Evolutionary conservation across 768 basidiomycete genomes (phyloP).

Genomic region (Mycena galopus): DNA sequence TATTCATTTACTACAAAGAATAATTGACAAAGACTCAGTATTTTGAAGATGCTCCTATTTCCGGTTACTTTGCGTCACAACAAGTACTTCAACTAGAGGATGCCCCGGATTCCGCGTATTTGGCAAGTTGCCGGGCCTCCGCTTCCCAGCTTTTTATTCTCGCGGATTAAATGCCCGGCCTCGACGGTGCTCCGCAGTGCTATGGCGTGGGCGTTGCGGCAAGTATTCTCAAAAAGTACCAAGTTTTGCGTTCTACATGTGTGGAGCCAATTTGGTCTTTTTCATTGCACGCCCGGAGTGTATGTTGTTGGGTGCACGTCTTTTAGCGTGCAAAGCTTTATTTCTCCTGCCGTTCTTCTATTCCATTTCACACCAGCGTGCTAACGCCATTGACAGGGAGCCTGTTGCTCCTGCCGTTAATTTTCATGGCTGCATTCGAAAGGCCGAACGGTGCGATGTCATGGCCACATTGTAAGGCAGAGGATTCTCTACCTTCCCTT

Average conservation of each 20-base stretch:
- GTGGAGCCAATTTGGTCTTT: constrained; percentile 29
- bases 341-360: background rate
- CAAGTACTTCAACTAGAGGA: too few relatives aligned
- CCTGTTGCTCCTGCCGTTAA: constrained; percentile 34
- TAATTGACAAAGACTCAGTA: too few relatives aligned
- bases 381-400: constrained; percentile 25
- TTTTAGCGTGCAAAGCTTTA: constrained; percentile 22
- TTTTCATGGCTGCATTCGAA: constrained; percentile 24
- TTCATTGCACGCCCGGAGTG: constrained; percentile 22
- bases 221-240: constrained; percentile 33
- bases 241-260: too few relatives aligned
- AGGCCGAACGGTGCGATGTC: constrained; percentile 34
- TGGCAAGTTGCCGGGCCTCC: constrained; percentile 26
- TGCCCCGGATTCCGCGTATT: constrained; percentile 20
- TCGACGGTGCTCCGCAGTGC: constrained; percentile 30
- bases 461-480: constrained; percentile 36
- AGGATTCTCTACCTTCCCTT: constrained; percentile 33
- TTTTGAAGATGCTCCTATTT: too few relatives aligned
- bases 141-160: constrained; percentile 21
- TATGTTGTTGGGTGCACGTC: constrained; percentile 4
- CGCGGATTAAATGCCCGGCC: constrained; percentile 22
- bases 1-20: too few relatives aligned
- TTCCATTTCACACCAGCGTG: constrained; percentile 11
- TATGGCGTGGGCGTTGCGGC: constrained; percentile 24
- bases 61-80: too few relatives aligned